Percentiles rank a stretch among this genome's conserved stretches.
Evolutionary conservation across 2,329 filamentous ascomycete species (phyloP).

Genomic region (Diplodia intermedia): DNA sequence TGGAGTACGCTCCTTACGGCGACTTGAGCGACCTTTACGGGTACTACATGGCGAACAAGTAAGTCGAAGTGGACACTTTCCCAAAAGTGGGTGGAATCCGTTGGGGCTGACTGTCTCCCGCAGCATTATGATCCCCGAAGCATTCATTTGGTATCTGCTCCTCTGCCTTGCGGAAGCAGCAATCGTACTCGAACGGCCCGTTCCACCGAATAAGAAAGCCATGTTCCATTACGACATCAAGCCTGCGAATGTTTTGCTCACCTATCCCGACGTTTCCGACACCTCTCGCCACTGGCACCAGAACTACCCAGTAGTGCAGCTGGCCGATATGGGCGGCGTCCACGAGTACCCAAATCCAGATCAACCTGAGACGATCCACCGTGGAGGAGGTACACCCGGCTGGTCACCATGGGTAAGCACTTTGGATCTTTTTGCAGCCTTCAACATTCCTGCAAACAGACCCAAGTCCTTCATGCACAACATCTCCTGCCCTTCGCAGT

Average conservation of each 20-base stretch:
- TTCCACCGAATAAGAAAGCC: neutral
- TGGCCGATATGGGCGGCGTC: constrained; percentile 15
- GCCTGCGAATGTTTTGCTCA: constrained; percentile 12
- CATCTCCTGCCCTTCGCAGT: no score
- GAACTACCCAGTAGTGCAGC: neutral
- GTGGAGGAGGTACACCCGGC: neutral
- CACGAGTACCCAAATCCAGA: neutral
- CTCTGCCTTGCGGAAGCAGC: constrained; percentile 5
- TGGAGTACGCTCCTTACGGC: constrained; percentile 1
- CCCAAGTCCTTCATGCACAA: no score
- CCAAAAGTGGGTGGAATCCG: no score
- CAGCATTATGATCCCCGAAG: constrained; percentile 8
- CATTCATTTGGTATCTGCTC: constrained; percentile 27
- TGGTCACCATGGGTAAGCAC: constrained; percentile 9
- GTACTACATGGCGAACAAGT: neutral
- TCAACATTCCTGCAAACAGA: no score
- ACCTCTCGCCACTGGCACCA: neutral
- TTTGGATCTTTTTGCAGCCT: no score
- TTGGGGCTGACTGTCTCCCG: neutral
- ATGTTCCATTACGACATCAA: constrained; percentile 28
- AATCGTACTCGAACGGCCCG: neutral
- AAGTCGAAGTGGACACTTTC: neutral
- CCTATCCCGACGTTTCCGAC: neutral
- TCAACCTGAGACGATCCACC: neutral
- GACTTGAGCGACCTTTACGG: neutral